Conservation (phyloP, 2,329 filamentous ascomycete species). For the Metarhizium humberi region DNA sequence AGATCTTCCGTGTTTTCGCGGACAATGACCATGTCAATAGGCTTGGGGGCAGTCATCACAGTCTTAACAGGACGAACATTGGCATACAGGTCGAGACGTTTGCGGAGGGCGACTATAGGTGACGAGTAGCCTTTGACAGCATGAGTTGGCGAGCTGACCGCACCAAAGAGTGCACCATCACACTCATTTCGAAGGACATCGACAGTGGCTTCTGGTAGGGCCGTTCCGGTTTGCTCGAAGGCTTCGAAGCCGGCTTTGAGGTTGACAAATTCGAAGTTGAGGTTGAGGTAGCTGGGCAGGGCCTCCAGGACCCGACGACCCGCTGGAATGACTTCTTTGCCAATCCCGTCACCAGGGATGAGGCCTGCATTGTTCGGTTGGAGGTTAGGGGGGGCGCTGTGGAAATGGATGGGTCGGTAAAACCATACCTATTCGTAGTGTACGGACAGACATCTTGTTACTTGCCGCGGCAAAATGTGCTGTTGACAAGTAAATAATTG, state of each 20-base stretch:
- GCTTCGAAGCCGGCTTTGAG: constrained; percentile 89
- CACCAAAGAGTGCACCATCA: constrained; percentile 92
- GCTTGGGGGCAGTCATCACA: constrained; percentile 51
- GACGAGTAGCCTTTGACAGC: constrained; percentile 93
- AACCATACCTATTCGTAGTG: constrained; percentile 30
- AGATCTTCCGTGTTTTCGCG: constrained; percentile 98
- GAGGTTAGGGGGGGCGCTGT: neutral
- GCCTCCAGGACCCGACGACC: constrained; percentile 88
- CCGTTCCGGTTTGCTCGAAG: constrained; percentile 81
- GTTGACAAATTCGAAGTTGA: constrained; percentile 91
- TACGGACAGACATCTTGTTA: constrained; percentile 30
- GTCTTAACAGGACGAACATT: constrained; percentile 96
- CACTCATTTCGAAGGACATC: constrained; percentile 83
- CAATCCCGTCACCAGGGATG: constrained; percentile 96
- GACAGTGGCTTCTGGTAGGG: constrained; percentile 85
- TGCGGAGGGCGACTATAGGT: constrained; percentile 93
- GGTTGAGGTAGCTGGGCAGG: constrained; percentile 77
- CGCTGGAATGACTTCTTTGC: constrained; percentile 94
- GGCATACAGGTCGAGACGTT: constrained; percentile 89
- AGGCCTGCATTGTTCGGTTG: constrained; percentile 53
- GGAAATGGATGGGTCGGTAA: neutral
- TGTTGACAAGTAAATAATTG: constrained; percentile 2
- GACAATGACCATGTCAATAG: constrained; percentile 95
- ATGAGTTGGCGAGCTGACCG: constrained; percentile 83
- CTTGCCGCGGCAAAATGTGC: constrained; percentile 4